Base-by-base conservation (phyloP, 495 filamentous ascomycete genomes). In the Daldinia concentrica region DNA sequence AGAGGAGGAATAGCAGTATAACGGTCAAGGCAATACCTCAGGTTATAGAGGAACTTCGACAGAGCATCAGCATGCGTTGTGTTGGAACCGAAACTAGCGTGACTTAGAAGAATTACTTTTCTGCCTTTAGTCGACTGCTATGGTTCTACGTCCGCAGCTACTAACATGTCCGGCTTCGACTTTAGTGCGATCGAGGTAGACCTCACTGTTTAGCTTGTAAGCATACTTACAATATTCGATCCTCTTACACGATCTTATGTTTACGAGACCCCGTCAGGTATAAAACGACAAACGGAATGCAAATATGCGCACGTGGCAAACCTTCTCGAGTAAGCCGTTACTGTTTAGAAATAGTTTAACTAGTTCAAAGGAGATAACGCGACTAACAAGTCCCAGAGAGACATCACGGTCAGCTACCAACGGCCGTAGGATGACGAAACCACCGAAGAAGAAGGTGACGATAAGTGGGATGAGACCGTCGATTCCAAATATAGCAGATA, bases 271-370 rank as follows among this genome's bases (percentile, higher is more conserved):
- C 29, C 56, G 74, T 36, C 41, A 87, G 85, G 85, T 75, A 84
- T 90, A 66, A 92, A 92, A 78, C 83, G 90, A 14, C 66, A 90
- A 79, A 90, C 89, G 0, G 84, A 88, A 63, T 92, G 90, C 78
- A 82, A 85, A 73, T 92, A 92, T 82, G 89, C 88, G 6, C 83
- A 84, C 56, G 85, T 90, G 37, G 90, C 90, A 32, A 90, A 91
- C 74, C 78, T 91, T 22, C 84, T 92, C 7, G 90, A 91, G 88
- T 90, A 70, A 80, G 85, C 84, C 58, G 15, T 17, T 22, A 4
- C 37, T 24, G 17, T 48, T 17, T 14, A 19, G 36, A 34, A 22
- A 14, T 12, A 22, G 11, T 30, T 37, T 32, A 3, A 29, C 24
- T 26, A 26, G 11, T 62, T 43, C 15, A 43, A 39, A 57, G 15